Base-by-base conservation (phyloP, 2,329 filamentous ascomycete genomes). In the Hypoxylon sp. region DNA sequence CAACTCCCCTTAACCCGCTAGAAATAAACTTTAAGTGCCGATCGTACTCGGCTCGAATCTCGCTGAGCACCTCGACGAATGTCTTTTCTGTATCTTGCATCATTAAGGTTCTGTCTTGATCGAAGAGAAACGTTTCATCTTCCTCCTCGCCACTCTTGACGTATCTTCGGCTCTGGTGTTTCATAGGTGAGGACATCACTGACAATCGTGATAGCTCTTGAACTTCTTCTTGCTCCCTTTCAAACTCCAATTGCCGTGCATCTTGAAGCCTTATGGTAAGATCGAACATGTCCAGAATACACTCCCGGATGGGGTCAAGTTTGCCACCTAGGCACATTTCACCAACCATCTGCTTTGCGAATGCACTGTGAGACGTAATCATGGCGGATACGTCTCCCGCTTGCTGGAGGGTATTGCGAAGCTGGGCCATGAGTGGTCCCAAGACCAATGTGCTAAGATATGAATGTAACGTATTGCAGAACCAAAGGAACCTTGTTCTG, bases 341-440 rank as follows among this genome's bases (percentile, higher is more conserved):
- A 32, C 89, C 86, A 62, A 90, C 82, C 10, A 96, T 81, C 1
- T 85, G 85, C 48, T 83, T 84, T 48, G 92, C 81, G 74, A 91
- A 95, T 0, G 79, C 77, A 3, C 86, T 80, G 76, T 97, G 94
- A 0, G 90, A 85, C 1, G 80, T 80, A 27, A 94, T 89, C 92
- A 98, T 97, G 27, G 87, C 87, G 76, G 98, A 93, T 8, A 98
- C 88, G 72, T 95, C 93, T 27, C 86, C 84, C 0, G 93, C 89
- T 5, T 82, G 80, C 13, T 80, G 79, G 56, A 98, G 84, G 0
- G 85, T 82, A 2, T 79, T 77, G 5, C 82, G 81, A 82, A 98
- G 86, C 31, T 83, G 82, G 1, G 79, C 75, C 1, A 85, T 87
- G 21, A 89, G 84, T 0, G 89, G 87, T 0, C 85, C 86, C 0